These are phyloP conservation scores for Apiospora phragmitis DNA, from an alignment of 2,329 filamentous ascomycete genomes.

Conservation along the genomic window DNA sequence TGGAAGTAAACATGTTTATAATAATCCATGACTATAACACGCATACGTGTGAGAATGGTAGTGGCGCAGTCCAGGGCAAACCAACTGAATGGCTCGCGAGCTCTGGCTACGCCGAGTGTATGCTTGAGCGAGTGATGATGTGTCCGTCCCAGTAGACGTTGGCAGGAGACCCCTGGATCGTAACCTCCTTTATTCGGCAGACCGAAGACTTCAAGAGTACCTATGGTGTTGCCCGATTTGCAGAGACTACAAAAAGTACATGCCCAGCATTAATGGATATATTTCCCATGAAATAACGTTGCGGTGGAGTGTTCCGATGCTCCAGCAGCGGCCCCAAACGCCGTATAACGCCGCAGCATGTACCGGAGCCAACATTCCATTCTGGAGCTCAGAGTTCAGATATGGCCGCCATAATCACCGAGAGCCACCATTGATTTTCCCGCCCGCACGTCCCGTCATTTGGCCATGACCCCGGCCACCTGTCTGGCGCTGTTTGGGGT, in stretches of 20 bases:
- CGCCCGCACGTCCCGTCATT: background rate
- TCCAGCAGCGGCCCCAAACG: background rate
- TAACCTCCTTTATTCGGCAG: background rate
- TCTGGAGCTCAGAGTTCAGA: background rate
- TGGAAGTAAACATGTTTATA: background rate
- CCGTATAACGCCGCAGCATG: background rate
- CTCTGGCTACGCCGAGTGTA: background rate
- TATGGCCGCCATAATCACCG: background rate
- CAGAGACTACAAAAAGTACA: background rate
- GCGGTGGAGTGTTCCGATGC: background rate
- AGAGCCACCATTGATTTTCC: background rate
- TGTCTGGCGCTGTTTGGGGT: background rate
- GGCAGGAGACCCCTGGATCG: background rate
- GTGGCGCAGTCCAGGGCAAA: background rate
- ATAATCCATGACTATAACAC: background rate
- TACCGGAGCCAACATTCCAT: background rate
- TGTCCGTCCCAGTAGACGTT: background rate
- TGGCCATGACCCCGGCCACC: background rate
- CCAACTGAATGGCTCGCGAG: background rate
- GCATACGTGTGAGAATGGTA: background rate
- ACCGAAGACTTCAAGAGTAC: background rate
- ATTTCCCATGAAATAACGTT: background rate
- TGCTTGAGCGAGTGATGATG: background rate
- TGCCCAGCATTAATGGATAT: background rate
- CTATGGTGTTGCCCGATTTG: background rate